Base-by-base conservation (phyloP, 306 rosid species). In the Astragalus membranaceus region DNA sequence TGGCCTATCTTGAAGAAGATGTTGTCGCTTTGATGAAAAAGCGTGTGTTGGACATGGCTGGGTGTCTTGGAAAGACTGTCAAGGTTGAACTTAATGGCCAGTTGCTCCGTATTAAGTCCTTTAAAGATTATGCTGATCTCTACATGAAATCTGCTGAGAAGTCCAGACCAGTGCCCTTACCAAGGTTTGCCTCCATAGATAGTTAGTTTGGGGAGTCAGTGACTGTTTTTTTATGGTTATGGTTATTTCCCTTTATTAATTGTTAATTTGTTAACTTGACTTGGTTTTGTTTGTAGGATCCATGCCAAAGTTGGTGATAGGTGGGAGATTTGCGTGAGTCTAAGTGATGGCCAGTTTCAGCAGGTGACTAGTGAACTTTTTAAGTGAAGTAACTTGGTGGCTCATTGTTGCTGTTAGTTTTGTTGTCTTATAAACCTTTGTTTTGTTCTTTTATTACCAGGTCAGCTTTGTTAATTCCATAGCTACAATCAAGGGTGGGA, bases 321-420 rank as follows among this genome's bases (percentile, higher is more conserved):
- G 85, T 94, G 97, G 99, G 97, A 94, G 79, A 75, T 94, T 14
- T 81, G 93, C n/a, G n/a, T n/a, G n/a, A n/a, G n/a, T n/a, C n/a
- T n/a, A n/a, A n/a, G n/a, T n/a, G n/a, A n/a, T n/a, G n/a, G n/a
- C n/a, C n/a, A n/a, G n/a, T n/a, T n/a, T n/a, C n/a, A n/a, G n/a
- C n/a, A n/a, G n/a, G n/a, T n/a, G n/a, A n/a, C n/a, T n/a, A n/a
- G n/a, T n/a, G n/a, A n/a, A n/a, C n/a, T n/a, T n/a, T n/a, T n/a
- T n/a, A n/a, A n/a, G n/a, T n/a, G n/a, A n/a, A n/a, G n/a, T n/a
- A n/a, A n/a, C n/a, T n/a, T n/a, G n/a, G n/a, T n/a, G n/a, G n/a
- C n/a, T n/a, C n/a, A n/a, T n/a, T n/a, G n/a, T n/a, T n/a, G n/a
- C n/a, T n/a, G 4, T 23, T 23, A 23, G 2, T 30, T 13, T 41